phyloP scores from a whole-genome alignment of 176 grass and related monocot genomes.

The Sorghum bicolor region DNA sequence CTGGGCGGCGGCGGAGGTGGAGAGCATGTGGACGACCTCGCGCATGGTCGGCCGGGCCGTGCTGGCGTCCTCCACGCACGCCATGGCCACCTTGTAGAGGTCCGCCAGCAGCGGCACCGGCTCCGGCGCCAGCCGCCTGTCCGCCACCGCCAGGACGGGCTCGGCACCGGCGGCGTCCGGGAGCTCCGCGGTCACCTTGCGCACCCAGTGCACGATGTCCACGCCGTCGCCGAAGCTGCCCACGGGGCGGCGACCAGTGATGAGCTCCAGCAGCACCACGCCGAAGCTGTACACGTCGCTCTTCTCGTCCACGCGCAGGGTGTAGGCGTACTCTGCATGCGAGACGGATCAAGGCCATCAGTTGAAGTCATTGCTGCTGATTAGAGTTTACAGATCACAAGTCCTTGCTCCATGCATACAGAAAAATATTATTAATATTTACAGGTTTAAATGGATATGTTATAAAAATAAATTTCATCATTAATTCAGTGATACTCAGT shows the following conservation, averaged over 20 bases:
- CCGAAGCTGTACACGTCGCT: constrained; percentile 79
- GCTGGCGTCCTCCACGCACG: constrained; percentile 75
- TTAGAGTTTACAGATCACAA: not conserved
- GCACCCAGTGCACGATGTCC: constrained; percentile 85
- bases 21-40: constrained; percentile 79
- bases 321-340: constrained; percentile 68
- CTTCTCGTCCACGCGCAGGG: constrained; percentile 74
- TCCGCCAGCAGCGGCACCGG: constrained; percentile 44
- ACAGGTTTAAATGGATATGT: no score
- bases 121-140: constrained; percentile 43
- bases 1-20: constrained; percentile 37
- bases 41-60: constrained; percentile 68
- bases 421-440: no score
- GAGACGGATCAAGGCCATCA: not conserved
- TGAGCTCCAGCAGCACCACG: constrained; percentile 70
- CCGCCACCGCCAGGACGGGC: constrained; percentile 44
- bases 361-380: not conserved
- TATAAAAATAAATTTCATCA: no score
- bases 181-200: constrained; percentile 59
- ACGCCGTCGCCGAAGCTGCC: constrained; percentile 82
- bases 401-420: no score
- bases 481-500: no score
- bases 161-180: constrained; percentile 27
- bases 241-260: constrained; percentile 62
- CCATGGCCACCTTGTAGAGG: constrained; percentile 70